A percentile compares a stretch with the other conserved stretches of the same genome.
phyloP scores from a whole-genome alignment of 2,329 filamentous ascomycete genomes.

The Aspergillus felis region DNA sequence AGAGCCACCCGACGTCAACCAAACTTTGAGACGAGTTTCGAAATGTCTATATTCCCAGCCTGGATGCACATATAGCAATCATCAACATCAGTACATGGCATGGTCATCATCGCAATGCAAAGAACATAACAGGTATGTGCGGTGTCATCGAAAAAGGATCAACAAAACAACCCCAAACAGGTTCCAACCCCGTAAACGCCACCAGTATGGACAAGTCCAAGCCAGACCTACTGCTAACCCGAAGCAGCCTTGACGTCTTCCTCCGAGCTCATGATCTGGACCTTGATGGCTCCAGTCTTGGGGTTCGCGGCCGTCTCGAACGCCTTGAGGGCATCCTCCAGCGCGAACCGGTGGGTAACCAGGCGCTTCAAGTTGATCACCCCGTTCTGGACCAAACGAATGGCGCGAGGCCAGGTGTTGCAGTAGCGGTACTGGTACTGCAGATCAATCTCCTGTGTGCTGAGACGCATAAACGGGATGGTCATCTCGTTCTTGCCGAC shows the following conservation, averaged over 20 bases:
- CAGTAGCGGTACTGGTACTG: constrained; percentile 96
- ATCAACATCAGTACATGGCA: constrained; percentile 15
- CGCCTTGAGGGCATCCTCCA: constrained; percentile 84
- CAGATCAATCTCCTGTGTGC: constrained; percentile 86
- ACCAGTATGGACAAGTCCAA: constrained; percentile 1
- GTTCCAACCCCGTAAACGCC: constrained; percentile 12
- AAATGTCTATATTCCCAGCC: constrained; percentile 17
- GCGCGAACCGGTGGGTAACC: constrained; percentile 79
- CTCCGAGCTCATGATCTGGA: constrained; percentile 66
- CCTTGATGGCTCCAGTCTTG: constrained; percentile 94
- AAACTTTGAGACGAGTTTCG: constrained; percentile 1
- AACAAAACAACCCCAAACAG: constrained; percentile 6
- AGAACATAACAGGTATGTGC: not conserved
- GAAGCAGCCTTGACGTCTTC: constrained; percentile 36
- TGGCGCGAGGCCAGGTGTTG: constrained; percentile 95
- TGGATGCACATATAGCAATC: constrained; percentile 15
- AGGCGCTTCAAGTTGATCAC: constrained; percentile 76
- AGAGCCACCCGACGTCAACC: not conserved
- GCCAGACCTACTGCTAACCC: constrained; percentile 26
- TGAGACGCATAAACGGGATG: constrained; percentile 91
- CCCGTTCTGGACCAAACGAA: constrained; percentile 78
- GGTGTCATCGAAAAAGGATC: constrained; percentile 1
- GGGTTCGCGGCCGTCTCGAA: constrained; percentile 86
- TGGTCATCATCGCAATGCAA: constrained; percentile 12
- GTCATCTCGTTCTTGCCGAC: constrained; percentile 94